These are phyloP conservation scores for Lactifluus subvellereus DNA, from an alignment of 768 basidiomycete genomes.

Conservation along the genomic window DNA sequence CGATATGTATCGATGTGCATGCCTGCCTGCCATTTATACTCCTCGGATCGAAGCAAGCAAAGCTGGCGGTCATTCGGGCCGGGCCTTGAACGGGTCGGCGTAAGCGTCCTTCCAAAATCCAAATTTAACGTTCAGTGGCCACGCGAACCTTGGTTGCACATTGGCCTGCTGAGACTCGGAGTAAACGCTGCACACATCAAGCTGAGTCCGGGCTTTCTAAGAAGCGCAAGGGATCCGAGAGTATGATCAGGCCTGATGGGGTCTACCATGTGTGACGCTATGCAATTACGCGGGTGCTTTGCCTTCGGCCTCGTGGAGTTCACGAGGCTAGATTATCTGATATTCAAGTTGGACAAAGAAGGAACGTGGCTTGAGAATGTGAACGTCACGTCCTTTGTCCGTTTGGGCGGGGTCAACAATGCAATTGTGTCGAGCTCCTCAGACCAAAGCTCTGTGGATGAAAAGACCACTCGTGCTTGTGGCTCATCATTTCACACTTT, in stretches of 20 bases:
- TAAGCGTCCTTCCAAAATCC: not conserved
- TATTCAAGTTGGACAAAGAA: not conserved
- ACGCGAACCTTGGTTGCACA: no score
- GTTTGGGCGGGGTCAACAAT: not conserved
- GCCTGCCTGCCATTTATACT: conserved; percentile 5
- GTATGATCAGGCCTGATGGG: no score
- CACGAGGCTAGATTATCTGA: not conserved
- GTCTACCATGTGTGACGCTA: no score
- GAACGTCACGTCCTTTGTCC: conserved; percentile 8
- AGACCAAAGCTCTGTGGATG: conserved; percentile 2
- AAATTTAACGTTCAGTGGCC: no score
- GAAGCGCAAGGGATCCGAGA: no score
- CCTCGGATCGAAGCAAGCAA: not conserved
- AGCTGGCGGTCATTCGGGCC: not conserved
- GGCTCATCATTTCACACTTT: not conserved
- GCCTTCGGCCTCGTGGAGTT: not conserved
- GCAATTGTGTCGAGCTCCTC: not conserved
- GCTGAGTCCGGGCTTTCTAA: no score
- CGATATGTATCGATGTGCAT: not conserved
- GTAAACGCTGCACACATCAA: no score
- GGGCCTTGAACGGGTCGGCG: no score
- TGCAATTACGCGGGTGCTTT: not conserved
- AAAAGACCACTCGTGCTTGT: not conserved
- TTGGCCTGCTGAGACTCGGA: no score
- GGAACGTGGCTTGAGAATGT: not conserved